These are phyloP conservation scores for Achlya hypogyna DNA, from an alignment of 352 stramenopile genomes.

Conservation along the genomic window DNA sequence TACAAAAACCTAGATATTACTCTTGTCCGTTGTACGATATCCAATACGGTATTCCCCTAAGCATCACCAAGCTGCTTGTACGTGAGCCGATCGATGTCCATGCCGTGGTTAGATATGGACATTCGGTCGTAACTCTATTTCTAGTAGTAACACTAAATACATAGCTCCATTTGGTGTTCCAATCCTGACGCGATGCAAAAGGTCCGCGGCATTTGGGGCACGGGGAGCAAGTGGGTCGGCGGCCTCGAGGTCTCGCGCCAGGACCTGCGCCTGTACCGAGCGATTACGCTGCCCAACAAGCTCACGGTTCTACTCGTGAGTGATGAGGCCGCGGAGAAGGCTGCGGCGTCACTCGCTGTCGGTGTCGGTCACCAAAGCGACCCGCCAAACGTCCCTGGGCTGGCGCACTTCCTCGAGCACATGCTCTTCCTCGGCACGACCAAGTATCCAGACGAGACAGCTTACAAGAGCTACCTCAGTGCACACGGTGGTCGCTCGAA, in stretches of 20 bases:
- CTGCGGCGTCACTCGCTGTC: slow-evolving; percentile 91
- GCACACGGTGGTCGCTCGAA: slow-evolving; percentile 91
- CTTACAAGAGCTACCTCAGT: slow-evolving; percentile 89
- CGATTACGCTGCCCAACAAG: slow-evolving; percentile 37
- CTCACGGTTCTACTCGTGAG: slow-evolving; percentile 80
- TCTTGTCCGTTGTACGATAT: too few species aligned
- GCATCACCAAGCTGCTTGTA: too few species aligned
- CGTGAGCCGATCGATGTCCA: too few species aligned
- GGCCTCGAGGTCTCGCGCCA: slow-evolving; percentile 56
- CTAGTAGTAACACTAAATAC: neutral
- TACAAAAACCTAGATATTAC: too few species aligned
- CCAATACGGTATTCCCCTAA: too few species aligned
- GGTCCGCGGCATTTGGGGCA: neutral
- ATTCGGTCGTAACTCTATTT: too few species aligned
- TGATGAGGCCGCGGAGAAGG: slow-evolving; percentile 88
- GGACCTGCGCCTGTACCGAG: slow-evolving; percentile 54
- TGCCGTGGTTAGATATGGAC: too few species aligned
- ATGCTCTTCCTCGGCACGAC: slow-evolving; percentile 96
- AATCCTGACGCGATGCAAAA: neutral
- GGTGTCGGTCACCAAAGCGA: slow-evolving; percentile 91
- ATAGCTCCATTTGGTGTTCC: neutral
- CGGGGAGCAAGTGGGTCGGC: slow-evolving; percentile 23
- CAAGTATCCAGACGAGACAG: slow-evolving; percentile 95
- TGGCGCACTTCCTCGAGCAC: slow-evolving; percentile 93
- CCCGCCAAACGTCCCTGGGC: slow-evolving; percentile 70